Base-by-base conservation (phyloP, 2,329 filamentous ascomycete species). In the Talaromyces rugulosus region DNA sequence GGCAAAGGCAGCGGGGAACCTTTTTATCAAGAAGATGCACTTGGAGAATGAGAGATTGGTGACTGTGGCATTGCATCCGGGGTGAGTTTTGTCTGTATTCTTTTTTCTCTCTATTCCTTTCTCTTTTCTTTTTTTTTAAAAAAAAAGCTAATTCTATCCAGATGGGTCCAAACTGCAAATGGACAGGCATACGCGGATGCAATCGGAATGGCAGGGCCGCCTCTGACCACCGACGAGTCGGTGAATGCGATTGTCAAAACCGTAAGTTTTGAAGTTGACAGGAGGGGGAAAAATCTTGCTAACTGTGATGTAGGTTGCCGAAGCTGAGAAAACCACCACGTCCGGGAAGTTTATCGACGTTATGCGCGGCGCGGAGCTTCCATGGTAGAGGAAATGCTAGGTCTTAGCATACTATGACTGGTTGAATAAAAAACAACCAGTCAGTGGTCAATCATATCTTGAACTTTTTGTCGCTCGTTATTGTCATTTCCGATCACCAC, bases 111-210 rank as follows among this genome's bases (percentile, higher is more conserved):
- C 5, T 31, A 5, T n/a, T 30, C 6, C 34, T 23, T 11, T 30
- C 30, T 6, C 16, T 12, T 47, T 47, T 14, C 18, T 44, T 57
- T 57, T 7, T 33, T 23, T 23, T 23, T 23, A 23, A 23, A 23
- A 23, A 23, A 23, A 23, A 23, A 23, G 14, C 27, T 53, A 31
- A 53, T 4, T 30, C 11, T 11, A n/a, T 27, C 8, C 31, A 62
- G 61, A 44, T 62, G 61, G 61, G 61, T 62, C 33, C 58, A 56
- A 11, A 62, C 61, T 7, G 57, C 33, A 42, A 62, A 62, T 56
- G 61, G 61, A 5, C 61, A 62, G 33, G 57, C 61, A 28, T 62
- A 59, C 59, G 61, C 61, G 5, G 52, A 62, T 42, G 57, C 61
- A 28, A 12, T 62, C 14, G 59, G 56, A 16, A 18, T 59, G 14